Percentiles rank a stretch among this genome's conserved stretches.
These are phyloP conservation scores for Oidium heveae DNA, from an alignment of 2,329 filamentous ascomycete genomes.

Conservation along the genomic window DNA sequence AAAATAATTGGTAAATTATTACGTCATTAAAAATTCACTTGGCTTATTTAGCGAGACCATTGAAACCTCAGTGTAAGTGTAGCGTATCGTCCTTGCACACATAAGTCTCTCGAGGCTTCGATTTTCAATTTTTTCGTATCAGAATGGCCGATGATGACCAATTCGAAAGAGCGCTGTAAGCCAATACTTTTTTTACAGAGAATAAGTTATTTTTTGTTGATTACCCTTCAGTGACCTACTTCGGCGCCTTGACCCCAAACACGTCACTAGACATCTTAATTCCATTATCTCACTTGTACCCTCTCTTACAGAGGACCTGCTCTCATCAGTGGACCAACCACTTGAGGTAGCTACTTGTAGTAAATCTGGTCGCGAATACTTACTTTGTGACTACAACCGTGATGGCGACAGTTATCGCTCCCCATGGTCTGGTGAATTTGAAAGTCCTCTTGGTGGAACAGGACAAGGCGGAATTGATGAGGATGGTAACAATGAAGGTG, in stretches of 20 bases:
- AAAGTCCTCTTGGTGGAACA: conserved; percentile 54
- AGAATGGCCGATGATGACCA: conserved; percentile 14
- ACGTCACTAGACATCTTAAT: conserved; percentile 70
- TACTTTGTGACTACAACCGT: conserved; percentile 98
- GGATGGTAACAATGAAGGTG: conserved; percentile 26
- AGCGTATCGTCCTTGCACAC: too few species aligned
- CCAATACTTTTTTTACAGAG: not conserved
- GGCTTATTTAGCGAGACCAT: too few species aligned
- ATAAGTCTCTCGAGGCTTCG: too few species aligned
- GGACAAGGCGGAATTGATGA: conserved; percentile 26
- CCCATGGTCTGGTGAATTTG: conserved; percentile 98
- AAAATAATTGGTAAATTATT: too few species aligned
- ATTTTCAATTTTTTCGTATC: not conserved
- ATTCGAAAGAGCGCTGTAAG: conserved; percentile 16
- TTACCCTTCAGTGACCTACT: conserved; percentile 60
- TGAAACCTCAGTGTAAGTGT: too few species aligned
- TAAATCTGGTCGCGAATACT: conserved; percentile 78
- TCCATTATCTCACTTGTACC: conserved; percentile 73
- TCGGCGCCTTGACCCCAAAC: conserved; percentile 84
- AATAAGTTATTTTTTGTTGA: not conserved
- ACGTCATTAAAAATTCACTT: too few species aligned
- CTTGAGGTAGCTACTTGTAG: conserved; percentile 66
- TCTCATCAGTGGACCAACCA: conserved; percentile 92
- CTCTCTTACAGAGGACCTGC: conserved; percentile 85
- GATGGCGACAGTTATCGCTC: conserved; percentile 94